Conservation (phyloP, 2,329 filamentous ascomycete species). For the Scedosporium minutisporum region DNA sequence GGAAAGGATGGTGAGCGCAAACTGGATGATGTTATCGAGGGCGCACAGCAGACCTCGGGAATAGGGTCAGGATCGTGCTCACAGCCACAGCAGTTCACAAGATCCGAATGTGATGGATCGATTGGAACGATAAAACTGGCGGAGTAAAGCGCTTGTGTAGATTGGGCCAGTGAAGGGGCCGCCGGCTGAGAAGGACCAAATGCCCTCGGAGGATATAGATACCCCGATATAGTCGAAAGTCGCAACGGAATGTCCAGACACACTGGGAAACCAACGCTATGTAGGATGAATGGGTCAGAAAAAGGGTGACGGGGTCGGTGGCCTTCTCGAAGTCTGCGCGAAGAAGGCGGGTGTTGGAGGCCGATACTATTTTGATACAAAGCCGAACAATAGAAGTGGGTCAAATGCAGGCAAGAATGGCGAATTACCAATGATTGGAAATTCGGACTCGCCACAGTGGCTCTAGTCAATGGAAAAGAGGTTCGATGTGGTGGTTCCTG, state of each 20-base stretch:
- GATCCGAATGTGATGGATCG: not conserved
- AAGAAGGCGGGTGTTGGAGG: not conserved
- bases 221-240: too few species aligned
- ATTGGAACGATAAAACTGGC: not conserved
- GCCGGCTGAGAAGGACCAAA: too few species aligned
- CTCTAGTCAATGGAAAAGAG: not conserved
- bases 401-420: not conserved
- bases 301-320: too few species aligned
- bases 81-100: not conserved
- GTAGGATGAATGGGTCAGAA: too few species aligned
- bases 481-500: not conserved
- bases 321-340: too few species aligned
- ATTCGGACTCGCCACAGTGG: not conserved
- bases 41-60: not conserved
- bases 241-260: too few species aligned
- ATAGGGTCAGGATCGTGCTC: not conserved
- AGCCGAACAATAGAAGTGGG: not conserved
- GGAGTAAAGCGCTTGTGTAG: not conserved
- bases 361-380: not conserved
- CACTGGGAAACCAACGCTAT: too few species aligned
- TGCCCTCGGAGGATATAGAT: too few species aligned
- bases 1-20: not conserved
- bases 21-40: not conserved
- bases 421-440: not conserved
- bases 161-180: not conserved